Evolutionary conservation across 1,284 basidiomycete genomes (phyloP), one percentile per base, ranked within the genome.

Genomic region (Meripilus lineatus): DNA sequence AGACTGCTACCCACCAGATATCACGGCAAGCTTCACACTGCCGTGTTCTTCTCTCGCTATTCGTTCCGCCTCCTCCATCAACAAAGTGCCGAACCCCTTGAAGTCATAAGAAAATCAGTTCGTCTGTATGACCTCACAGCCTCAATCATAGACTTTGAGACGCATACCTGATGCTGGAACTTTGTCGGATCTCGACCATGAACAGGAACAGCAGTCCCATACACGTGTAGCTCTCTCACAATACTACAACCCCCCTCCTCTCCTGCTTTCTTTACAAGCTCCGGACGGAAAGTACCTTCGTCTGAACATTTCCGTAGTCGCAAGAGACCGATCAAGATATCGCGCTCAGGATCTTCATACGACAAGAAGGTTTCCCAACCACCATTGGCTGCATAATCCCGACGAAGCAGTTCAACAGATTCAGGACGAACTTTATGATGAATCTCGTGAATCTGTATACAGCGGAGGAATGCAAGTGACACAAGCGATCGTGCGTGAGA

Each of bases 331-430:
- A 99, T 85, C 40, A 99, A 81, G 59, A 99, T 99, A 58, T 99
- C 96, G 49, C 81, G 82, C 63, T 93, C 91, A 3, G 95, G 94
- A 65, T 99, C 96, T 69, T 99, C 96, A 63, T 99, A 99, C 17
- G 93, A 94, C 14, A 99, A 71, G 78, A 99, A 99, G 1, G 95
- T 98, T 69, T 99, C 96, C 96, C 96, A 99, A 20, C 95, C 91
- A 3, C 92, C 95, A 58, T 99, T 99, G 22, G 96, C 96, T 2
- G 89, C 75, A 66, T 99, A 99, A 66, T 99, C 96, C 40, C 96
- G 77, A 42, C 96, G 81, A 28, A 99, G 81, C n/a, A 99, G 84
- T 66, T 99, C 96, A 44, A 97, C 89, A 24, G 93, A 89, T 59
- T 95, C 91, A 39, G 96, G 96, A 32, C 93, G 83, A 38, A 98